A percentile compares a stretch with the other conserved stretches of the same genome.
Conservation (phyloP, 1,139 yeast species). For the Kodamaea plutei region DNA sequence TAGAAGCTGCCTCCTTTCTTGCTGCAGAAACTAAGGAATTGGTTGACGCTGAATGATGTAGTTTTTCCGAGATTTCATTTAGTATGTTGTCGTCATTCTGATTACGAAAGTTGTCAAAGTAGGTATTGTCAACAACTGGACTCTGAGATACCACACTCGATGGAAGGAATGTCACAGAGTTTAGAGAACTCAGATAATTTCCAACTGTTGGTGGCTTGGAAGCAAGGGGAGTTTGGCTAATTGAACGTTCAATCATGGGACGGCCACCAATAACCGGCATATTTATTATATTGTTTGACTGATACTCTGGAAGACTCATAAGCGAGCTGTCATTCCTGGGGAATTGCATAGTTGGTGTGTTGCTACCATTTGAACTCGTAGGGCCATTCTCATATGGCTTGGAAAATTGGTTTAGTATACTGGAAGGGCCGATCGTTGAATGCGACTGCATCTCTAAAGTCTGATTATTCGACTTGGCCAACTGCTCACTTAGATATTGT, state of each 20-base stretch:
- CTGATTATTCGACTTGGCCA: no score
- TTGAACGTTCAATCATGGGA: constrained; percentile 13
- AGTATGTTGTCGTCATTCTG: constrained; percentile 8
- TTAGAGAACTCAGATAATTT: constrained; percentile 8
- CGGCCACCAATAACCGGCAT: constrained; percentile 10
- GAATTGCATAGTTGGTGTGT: constrained; percentile 13
- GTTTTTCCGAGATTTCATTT: constrained; percentile 7
- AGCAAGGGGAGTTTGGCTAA: constrained; percentile 18
- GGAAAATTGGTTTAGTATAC: constrained; percentile 8
- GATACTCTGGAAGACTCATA: constrained; percentile 23
- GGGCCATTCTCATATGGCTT: constrained; percentile 7
- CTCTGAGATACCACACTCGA: no score
- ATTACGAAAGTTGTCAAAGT: constrained; percentile 3
- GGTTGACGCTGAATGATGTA: no score
- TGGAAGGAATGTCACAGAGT: no score
- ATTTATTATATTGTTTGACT: constrained; percentile 3
- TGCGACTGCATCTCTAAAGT: no score
- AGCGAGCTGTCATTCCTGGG: constrained; percentile 22
- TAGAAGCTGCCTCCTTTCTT: constrained; percentile 6
- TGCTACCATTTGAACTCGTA: constrained; percentile 10
- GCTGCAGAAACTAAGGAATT: constrained; percentile 9
- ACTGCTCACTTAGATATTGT: constrained; percentile 4
- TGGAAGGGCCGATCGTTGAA: constrained; percentile 12
- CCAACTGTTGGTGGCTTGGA: no score
- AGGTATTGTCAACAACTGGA: constrained; percentile 2